Conservation (phyloP, 192 early-diverging fungal genomes). For the Coemansia sp. region DNA sequence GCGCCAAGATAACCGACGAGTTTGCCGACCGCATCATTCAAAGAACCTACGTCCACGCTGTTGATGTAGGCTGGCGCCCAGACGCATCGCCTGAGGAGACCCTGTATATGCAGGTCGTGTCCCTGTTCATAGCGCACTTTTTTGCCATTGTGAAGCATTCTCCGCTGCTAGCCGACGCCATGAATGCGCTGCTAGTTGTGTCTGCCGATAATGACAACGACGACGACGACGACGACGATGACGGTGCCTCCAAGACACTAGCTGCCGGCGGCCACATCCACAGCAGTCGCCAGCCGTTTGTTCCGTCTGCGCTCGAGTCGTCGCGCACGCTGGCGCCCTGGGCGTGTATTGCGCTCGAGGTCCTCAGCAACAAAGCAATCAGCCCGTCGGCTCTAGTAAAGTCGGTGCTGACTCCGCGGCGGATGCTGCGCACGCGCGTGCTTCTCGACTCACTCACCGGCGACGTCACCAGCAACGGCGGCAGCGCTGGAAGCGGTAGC, state of each 20-base stretch:
- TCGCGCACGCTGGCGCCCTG: constrained; percentile 48
- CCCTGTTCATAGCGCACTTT: constrained; percentile 48
- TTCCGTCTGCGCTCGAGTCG: constrained; percentile 40
- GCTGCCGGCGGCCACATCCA: not conserved
- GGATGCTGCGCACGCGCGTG: constrained; percentile 48
- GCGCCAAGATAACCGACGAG: constrained; percentile 35
- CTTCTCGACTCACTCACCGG: constrained; percentile 50
- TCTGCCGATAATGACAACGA: not conserved
- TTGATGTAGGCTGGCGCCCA: constrained; percentile 34
- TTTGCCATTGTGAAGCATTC: constrained; percentile 50
- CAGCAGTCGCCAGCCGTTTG: constrained; percentile 21
- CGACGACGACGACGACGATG: constrained; percentile 3
- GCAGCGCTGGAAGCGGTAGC: not conserved
- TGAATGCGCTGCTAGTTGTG: constrained; percentile 37
- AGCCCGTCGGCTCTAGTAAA: constrained; percentile 44
- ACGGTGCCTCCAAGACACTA: not conserved
- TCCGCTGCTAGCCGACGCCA: constrained; percentile 36
- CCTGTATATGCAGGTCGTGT: constrained; percentile 52
- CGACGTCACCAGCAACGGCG: not conserved
- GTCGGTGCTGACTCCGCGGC: constrained; percentile 44
- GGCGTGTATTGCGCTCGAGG: constrained; percentile 36
- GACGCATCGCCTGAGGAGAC: constrained; percentile 30
- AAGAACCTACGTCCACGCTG: constrained; percentile 33
- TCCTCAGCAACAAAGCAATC: constrained; percentile 53
- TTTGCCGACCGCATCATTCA: constrained; percentile 38